Evolutionary conservation across 768 basidiomycete species (phyloP).

Genomic region (Russula olivacea): DNA sequence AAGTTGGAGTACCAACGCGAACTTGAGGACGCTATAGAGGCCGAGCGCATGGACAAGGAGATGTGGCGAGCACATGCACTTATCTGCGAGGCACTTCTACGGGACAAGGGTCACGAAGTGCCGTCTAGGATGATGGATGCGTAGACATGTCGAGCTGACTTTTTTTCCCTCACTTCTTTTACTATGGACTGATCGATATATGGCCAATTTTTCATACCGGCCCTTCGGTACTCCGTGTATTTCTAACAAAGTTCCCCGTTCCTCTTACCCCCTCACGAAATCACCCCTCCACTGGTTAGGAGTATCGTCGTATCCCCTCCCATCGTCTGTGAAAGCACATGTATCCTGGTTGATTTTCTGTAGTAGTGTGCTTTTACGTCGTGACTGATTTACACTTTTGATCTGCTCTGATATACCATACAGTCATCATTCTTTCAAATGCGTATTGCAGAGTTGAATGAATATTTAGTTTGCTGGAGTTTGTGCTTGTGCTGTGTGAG

Average conservation of each 20-base stretch:
- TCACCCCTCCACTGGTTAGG: slow-evolving; percentile 41
- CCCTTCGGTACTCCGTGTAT: slow-evolving; percentile 43
- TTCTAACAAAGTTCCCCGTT: neutral
- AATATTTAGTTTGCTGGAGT: neutral
- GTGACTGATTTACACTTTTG: slow-evolving; percentile 11
- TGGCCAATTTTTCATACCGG: slow-evolving; percentile 26
- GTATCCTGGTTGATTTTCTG: neutral
- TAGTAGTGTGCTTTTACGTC: slow-evolving; percentile 20
- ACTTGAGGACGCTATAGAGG: slow-evolving; percentile 53
- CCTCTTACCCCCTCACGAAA: slow-evolving; percentile 25
- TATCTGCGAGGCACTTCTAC: slow-evolving; percentile 45
- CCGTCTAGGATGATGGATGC: slow-evolving; percentile 46
- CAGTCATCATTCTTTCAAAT: neutral
- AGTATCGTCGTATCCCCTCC: slow-evolving; percentile 51
- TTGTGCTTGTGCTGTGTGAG: too few species aligned
- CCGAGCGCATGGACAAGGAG: slow-evolving; percentile 52
- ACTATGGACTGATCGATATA: slow-evolving; percentile 22
- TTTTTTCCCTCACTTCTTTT: neutral
- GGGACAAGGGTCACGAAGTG: slow-evolving; percentile 51
- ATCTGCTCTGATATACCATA: slow-evolving; percentile 16
- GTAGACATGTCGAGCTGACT: slow-evolving; percentile 21
- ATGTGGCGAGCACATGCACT: slow-evolving; percentile 54
- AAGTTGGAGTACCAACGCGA: slow-evolving; percentile 64
- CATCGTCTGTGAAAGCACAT: slow-evolving; percentile 19
- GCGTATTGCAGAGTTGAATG: neutral